phyloP scores from a whole-genome alignment of 2,329 filamentous ascomycete species.

The Xylariales sp. region DNA sequence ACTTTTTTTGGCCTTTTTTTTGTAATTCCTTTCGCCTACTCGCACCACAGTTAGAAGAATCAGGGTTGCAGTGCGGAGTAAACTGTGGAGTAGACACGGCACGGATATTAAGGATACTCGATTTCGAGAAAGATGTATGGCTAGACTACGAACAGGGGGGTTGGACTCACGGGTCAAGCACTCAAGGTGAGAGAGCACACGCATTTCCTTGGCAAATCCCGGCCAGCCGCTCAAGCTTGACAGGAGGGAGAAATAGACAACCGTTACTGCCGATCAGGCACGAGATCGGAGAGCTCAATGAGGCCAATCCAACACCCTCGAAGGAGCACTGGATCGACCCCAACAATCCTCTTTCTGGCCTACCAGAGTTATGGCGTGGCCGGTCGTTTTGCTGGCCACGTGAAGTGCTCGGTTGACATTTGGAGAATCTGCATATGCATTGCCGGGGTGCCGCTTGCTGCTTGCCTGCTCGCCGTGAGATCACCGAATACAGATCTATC shows the following conservation, averaged over 20 bases:
- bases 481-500: constrained; percentile 21
- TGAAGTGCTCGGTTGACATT: constrained; percentile 30
- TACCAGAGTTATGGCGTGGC: constrained; percentile 8
- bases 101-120: constrained; percentile 36
- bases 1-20: constrained; percentile 6
- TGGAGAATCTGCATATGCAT: constrained; percentile 37
- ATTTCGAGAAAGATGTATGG: constrained; percentile 19
- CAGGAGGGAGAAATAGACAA: constrained; percentile 33
- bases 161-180: constrained; percentile 12
- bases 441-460: constrained; percentile 1
- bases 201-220: constrained; percentile 30
- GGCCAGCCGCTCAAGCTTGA: constrained; percentile 21
- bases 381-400: constrained; percentile 31
- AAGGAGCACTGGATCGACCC: constrained; percentile 11
- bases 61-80: constrained; percentile 39
- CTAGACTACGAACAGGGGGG: constrained; percentile 12
- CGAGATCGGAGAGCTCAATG: constrained; percentile 29
- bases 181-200: constrained; percentile 20
- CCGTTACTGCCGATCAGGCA: constrained; percentile 39
- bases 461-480: constrained; percentile 15
- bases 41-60: constrained; percentile 26
- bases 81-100: constrained; percentile 40
- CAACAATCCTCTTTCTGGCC: constrained; percentile 9
- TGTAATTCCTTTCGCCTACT: constrained; percentile 25
- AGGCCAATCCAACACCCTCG: constrained; percentile 17